Evolutionary conservation across 2,329 filamentous ascomycete genomes (phyloP), one percentile per base, ranked within the genome.

Genomic region (Trichoderma citrinoviride): DNA sequence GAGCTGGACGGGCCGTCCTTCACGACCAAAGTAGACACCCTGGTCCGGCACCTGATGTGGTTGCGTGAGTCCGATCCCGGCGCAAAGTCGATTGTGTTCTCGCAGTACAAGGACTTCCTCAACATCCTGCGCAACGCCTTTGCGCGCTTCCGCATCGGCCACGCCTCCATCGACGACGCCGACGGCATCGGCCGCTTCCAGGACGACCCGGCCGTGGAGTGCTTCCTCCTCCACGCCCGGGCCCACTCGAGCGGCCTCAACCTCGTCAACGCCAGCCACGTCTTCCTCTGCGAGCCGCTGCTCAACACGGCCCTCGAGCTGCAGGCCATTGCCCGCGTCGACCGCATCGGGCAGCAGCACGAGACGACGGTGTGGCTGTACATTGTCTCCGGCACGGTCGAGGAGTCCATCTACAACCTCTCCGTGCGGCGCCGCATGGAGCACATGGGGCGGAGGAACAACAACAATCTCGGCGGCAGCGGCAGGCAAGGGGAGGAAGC

Each of bases 301-400:
- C 87, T 98, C 70, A 97, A 98, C 73, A 94, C 94, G 0, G 93
- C 93, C 0, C 87, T 99, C 17, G 95, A 98, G 76, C 83, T 98
- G 10, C 95, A 99, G 76, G 94, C 93, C 15, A 96, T 98, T 72
- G 93, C 94, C 0, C 90, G 95, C 64, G 93, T 99, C 1, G 93
- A 99, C 74, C 87, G 95, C 41, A 99, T 99, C 68, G 95, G 95
- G 0, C 95, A 98, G 77, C 83, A 89, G 68, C 87, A 91, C 58
- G 85, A 91, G 69, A 99, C 95, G 0, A 97, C 92, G 0, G 93
- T 98, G 1, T 98, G 93, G 90, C 90, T 97, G 76, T 98, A 98
- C 74, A 83, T 98, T 2, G 86, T 97, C n/a, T 87, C 90, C 17
- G 91, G 90, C 58, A 96, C 94, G 0, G 92, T 98, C 0, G 95